Conservation (phyloP, 257 asterid genomes). For the Nyctanthes arbortristis region DNA sequence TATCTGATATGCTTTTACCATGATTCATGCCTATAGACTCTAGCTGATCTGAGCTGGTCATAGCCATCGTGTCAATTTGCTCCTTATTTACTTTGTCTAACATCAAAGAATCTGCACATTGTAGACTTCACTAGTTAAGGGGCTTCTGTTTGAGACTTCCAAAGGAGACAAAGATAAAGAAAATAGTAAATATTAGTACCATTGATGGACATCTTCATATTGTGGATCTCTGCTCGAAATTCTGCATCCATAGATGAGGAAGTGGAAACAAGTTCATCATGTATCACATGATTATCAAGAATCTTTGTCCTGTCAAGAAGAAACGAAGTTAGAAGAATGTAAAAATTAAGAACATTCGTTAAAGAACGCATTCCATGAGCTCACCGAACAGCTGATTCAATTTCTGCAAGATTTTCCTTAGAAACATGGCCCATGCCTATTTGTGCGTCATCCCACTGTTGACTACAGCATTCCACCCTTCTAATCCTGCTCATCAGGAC, state of each 20-base stretch:
- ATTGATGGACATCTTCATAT: constrained; percentile 37
- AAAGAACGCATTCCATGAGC: constrained; percentile 31
- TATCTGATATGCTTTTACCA: constrained; percentile 43
- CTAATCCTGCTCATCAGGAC: constrained; percentile 37
- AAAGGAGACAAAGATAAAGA: not conserved
- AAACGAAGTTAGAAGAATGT: not conserved
- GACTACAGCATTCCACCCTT: constrained; percentile 48
- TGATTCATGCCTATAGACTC: constrained; percentile 40
- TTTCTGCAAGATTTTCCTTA: constrained; percentile 38
- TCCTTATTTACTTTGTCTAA: constrained; percentile 50
- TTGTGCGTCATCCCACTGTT: constrained; percentile 51
- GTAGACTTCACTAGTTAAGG: constrained; percentile 1
- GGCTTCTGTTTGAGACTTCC: not conserved
- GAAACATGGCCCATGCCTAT: constrained; percentile 34
- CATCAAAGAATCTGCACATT: constrained; percentile 54
- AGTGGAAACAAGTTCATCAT: constrained; percentile 45
- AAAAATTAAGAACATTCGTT: not conserved
- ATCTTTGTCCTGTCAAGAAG: constrained; percentile 45
- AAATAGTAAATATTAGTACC: constrained; percentile 39
- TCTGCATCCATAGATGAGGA: constrained; percentile 45
- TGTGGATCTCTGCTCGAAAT: constrained; percentile 34
- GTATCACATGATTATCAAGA: constrained; percentile 41
- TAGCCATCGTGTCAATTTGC: constrained; percentile 41
- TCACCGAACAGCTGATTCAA: constrained; percentile 47
- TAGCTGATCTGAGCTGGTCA: constrained; percentile 49